Conservation (phyloP, 192 early-diverging fungal species). For the Podila epigama region DNA sequence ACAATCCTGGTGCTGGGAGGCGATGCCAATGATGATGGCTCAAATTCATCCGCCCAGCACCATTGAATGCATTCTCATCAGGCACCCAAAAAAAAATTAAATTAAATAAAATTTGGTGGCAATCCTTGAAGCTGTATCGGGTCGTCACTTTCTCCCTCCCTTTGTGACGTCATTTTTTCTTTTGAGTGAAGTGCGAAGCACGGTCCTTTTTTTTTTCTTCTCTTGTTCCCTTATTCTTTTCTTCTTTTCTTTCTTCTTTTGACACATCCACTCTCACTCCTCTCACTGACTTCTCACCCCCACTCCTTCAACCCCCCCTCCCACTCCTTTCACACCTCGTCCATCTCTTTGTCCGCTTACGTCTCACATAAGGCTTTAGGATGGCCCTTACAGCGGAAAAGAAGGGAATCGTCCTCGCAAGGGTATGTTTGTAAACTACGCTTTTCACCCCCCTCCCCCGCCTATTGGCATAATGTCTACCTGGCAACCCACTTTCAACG, state of each 20-base stretch:
- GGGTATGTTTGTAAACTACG: conserved; percentile 33
- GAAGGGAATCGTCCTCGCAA: conserved; percentile 47
- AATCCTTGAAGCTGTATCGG: too few species aligned
- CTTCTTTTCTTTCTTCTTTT: conserved; percentile 2
- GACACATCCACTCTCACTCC: too few species aligned
- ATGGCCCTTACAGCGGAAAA: conserved; percentile 40
- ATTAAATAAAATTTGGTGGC: background rate
- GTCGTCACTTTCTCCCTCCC: too few species aligned
- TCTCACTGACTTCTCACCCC: background rate
- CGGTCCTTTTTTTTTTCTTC: background rate
- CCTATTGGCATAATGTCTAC: too few species aligned
- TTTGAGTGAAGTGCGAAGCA: background rate
- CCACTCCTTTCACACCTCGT: background rate
- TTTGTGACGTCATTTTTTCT: background rate
- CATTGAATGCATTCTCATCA: too few species aligned
- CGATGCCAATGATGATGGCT: too few species aligned
- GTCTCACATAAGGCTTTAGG: background rate
- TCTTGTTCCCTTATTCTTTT: background rate
- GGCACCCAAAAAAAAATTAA: background rate
- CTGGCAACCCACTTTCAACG: too few species aligned
- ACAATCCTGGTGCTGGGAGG: too few species aligned
- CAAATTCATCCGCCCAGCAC: too few species aligned
- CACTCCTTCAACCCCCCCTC: background rate
- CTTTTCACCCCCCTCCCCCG: background rate
- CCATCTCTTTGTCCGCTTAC: background rate